Conservation (phyloP, 495 filamentous ascomycete genomes). For the Neurospora sp. region DNA sequence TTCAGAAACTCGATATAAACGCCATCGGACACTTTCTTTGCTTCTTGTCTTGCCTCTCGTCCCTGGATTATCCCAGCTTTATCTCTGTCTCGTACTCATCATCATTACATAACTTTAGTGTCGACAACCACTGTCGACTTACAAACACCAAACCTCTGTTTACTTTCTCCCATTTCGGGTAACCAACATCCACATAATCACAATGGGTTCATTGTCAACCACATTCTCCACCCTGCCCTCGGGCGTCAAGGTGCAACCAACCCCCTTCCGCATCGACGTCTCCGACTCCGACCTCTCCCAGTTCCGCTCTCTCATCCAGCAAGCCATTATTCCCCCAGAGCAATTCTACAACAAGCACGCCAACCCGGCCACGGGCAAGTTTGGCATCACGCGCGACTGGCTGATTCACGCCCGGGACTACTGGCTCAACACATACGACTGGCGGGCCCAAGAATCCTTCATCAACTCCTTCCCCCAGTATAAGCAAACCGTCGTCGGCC, state of each 20-base stretch:
- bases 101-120: not conserved
- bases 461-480: conserved; percentile 60
- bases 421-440: conserved; percentile 41
- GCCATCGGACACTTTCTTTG: not conserved
- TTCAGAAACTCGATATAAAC: not conserved
- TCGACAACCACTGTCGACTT: not conserved
- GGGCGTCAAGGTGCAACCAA: conserved; percentile 4
- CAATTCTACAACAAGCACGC: conserved; percentile 13
- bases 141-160: not conserved
- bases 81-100: not conserved
- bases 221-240: not conserved
- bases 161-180: not conserved
- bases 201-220: not conserved
- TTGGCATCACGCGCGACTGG: conserved; percentile 50
- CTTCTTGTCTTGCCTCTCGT: not conserved
- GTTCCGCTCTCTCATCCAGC: conserved; percentile 3
- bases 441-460: conserved; percentile 40
- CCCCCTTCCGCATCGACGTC: conserved; percentile 5
- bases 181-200: not conserved
- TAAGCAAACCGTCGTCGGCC: conserved; percentile 37
- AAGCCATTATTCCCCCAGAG: not conserved
- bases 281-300: conserved; percentile 3
- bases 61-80: not conserved
- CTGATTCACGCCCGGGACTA: conserved; percentile 40
- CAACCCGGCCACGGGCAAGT: conserved; percentile 18